These are phyloP conservation scores for Exserohilum rostratum DNA, from an alignment of 2,329 filamentous ascomycete species.

Conservation along the genomic window DNA sequence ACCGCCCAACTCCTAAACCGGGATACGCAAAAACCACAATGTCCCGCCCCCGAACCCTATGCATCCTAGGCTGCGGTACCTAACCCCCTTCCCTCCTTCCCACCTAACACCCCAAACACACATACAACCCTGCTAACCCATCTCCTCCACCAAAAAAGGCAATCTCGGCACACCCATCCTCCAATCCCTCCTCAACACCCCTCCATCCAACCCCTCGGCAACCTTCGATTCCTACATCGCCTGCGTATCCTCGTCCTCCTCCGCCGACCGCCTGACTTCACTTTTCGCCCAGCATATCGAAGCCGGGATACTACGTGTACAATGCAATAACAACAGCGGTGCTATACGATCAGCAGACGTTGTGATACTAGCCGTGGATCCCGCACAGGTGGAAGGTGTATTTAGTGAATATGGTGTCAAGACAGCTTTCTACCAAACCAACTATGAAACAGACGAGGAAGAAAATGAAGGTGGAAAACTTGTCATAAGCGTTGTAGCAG, in stretches of 20 bases:
- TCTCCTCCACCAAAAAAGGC: neutral
- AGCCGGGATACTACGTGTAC: neutral
- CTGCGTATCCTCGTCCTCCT: neutral
- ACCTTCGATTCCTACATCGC: slow-evolving; percentile 3
- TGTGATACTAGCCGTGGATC: slow-evolving; percentile 1
- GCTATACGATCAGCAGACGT: neutral
- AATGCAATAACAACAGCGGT: neutral
- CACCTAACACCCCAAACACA: neutral
- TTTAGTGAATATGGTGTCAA: neutral
- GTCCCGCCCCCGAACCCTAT: slow-evolving; percentile 29
- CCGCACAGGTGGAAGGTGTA: neutral
- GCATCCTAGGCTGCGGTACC: slow-evolving; percentile 40
- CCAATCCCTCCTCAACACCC: neutral
- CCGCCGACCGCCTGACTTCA: neutral
- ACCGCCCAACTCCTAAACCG: no score
- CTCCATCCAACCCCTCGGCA: neutral
- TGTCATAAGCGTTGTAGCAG: neutral
- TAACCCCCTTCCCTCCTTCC: neutral
- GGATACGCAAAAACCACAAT: no score
- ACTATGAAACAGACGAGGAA: neutral
- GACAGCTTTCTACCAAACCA: no score
- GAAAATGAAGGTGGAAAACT: neutral
- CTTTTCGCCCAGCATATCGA: neutral
- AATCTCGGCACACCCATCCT: slow-evolving; percentile 1
- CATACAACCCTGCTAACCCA: no score